Evolutionary conservation across 2,329 filamentous ascomycete species (phyloP), one percentile per base, ranked within the genome.

Genomic region (Rhinocladiella mackenziei): DNA sequence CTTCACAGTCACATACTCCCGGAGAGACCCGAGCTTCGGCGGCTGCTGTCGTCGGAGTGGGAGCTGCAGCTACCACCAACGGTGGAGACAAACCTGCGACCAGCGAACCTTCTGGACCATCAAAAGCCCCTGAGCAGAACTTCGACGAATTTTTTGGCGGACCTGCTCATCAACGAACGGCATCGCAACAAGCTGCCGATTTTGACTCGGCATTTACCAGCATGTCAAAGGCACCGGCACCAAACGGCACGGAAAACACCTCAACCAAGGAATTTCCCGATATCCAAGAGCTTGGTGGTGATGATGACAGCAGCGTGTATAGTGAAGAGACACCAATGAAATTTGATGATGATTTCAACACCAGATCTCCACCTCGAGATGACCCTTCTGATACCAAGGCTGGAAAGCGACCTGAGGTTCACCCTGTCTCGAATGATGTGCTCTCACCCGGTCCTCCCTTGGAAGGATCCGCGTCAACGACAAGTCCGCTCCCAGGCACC

Each of bases 331-430:
- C 57, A 5, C 60, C 59, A 20, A 46, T 68, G 57, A 88, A 89
- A 0, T 97, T 97, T 60, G 91, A 94, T 37, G 92, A 98, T 61
- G 84, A 96, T 64, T 97, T 97, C 62, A 83, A 85, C 0, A 80
- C 86, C 10, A 76, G 78, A 20, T 75, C 70, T 31, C 65, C 72
- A 1, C 57, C 58, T 4, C 60, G 63, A 11, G 57, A 57, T 31
- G 39, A 54, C 28, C 44, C 61, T 14, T 15, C 14, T 15, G 43
- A 57, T 48, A 58, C 53, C 22, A 60, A 59, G 48, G 61, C 60
- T 48, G 69, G 59, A 53, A 65, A 55, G 48, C 62, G 59, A 55
- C 65, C 60, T 48, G 60, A 63, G 51, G 54, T 59, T 53, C 49
- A 66, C 50, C 32, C 45, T 10, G 36, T 30, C n/a, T 35, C 36